Evolutionary conservation across 345 rosid species (phyloP).

Genomic region (Trapa bicornis): DNA sequence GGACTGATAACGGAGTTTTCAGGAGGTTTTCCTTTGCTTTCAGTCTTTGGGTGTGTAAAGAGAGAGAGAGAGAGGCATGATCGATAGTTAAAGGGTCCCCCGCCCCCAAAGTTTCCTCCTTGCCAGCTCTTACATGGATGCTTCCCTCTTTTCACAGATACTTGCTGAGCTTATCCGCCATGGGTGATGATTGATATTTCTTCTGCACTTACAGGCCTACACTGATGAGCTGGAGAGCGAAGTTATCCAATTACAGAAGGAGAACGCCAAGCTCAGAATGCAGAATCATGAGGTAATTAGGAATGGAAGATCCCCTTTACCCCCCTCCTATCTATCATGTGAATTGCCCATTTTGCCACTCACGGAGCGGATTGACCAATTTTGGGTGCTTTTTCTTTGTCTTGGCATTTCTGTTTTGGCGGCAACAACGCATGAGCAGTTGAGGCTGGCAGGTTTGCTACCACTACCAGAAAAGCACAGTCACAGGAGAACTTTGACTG

Average conservation of each 20-base stretch:
- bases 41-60: no score
- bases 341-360: neutral
- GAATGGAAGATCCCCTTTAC: no score
- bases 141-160: no score
- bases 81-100: no score
- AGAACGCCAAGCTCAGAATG: conserved; percentile 4
- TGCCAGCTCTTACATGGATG: no score
- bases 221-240: conserved; percentile 1
- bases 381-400: neutral
- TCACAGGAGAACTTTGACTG: conserved; percentile 9
- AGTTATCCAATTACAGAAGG: neutral
- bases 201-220: neutral
- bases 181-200: neutral
- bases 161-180: no score
- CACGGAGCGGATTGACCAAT: neutral
- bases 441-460: conserved; percentile 4
- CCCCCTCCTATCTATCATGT: no score
- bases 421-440: neutral
- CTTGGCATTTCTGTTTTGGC: no score
- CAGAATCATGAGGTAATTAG: neutral
- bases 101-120: no score
- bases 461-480: conserved; percentile 3
- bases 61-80: no score
- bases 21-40: no score
- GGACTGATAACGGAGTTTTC: no score